Base-by-base conservation (phyloP, 805 yeast species). In the Nakazawaea ishiwadae region DNA sequence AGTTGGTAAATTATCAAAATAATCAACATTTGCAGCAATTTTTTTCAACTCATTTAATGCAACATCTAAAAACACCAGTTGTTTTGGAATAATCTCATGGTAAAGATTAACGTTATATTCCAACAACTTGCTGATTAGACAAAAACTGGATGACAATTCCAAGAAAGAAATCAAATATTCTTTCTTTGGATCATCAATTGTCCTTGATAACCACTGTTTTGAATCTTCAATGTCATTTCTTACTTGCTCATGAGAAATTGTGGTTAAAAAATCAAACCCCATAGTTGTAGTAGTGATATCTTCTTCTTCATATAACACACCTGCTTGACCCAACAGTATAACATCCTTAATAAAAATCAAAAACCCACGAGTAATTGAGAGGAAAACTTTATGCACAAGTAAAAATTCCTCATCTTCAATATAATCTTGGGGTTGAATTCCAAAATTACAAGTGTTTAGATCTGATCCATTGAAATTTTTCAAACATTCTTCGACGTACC, bases 291-390 rank as follows among this genome's bases (percentile, higher is more conserved):
- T 74, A 42, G 79, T 79, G 24, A 84, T 61, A 59, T 85, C 95
- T 54, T 84, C 93, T 52, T 82, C 93, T 52, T 84, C 88, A 48
- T 74, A 77, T 9, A 83, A 63, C 7, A 78, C 81, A n/a, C 80
- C 81, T 5, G 71, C 63, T 39, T 63, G 63, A 2, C 81, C 78
- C 28, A 80, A 61, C 7, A 59, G 57, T 3, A 73, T 45, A 12
- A 68, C 61, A 11, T 71, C 62, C 16, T 74, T 75, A 15, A 81
- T 73, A 57, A 75, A 72, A 51, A 73, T 74, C 37, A 78, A 60
- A 5, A 80, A 49, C 2, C 81, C 86, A 8, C 75, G 49, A 2
- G 76, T 65, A 41, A 73, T 75, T 11, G 73, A 61, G 32, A 71
- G 63, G 35, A 83, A 60, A 2, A 80, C 76, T 19, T 61, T 62